Base-by-base conservation (phyloP, 169 alveolate genomes). In the Plasmodium chabaudi region DNA sequence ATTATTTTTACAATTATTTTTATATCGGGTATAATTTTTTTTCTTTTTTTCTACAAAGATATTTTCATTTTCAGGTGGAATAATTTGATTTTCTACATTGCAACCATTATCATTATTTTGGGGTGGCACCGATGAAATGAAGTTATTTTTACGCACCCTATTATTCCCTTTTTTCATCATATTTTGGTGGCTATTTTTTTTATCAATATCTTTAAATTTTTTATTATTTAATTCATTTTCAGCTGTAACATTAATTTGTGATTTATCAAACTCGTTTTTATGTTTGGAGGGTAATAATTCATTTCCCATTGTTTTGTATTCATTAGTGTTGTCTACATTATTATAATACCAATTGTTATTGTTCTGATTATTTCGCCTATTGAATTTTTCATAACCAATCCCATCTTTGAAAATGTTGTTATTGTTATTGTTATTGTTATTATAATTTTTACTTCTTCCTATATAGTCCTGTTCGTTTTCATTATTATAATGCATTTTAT, bases 121-220 rank as follows among this genome's bases (percentile, higher is more conserved):
- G 19, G 88, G 25, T 19, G 51, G 10, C n/a, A 63, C 25, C 42
- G 23, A 47, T 67, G 53, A 47, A 10, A 59, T 5, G 1, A 46
- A 68, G 21, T 63, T 49, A 63, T 39, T 64, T 49, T 46, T 77
- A 65, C 59, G 56, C 39, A n/a, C 47, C 17, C 75, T 42, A 34
- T 59, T 72, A 42, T 57, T 77, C 44, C 10, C 21, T 64, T 46
- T 77, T 25, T 53, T 64, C 19, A 44, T 13, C 19, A 64, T 21
- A 75, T 63, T 75, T 34, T 47, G 88, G 19, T 67, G 60, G 47
- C 64, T 63, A 57, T 68, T 69, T 47, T 77, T 77, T 65, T 19
- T 55, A 23, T 15, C 27, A 13, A 63, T 13, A 13, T 63, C 69
- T 42, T 51, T 77, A 49, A 49, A 34, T 21, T 19, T 44, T 77